Evolutionary conservation across 2,329 filamentous ascomycete genomes (phyloP), one percentile per base, ranked within the genome.

Genomic region (Dactylellina leptospora): DNA sequence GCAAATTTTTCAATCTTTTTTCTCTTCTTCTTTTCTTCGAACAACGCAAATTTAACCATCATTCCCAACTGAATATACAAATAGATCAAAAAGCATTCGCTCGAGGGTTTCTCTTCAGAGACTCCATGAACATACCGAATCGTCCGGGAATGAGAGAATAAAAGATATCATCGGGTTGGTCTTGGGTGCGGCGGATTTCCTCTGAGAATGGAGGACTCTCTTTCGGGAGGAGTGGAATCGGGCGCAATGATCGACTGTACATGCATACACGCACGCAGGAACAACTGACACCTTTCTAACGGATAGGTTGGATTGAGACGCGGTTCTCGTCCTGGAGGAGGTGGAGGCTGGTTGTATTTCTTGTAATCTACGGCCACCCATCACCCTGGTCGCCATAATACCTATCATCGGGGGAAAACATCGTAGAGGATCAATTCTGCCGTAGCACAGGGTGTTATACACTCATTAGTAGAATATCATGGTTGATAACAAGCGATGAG

Each of bases 171-270:
- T 22, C 6, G 79, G 81, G 78, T 79, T 77, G 79, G 80, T 81
- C 80, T 81, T 82, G 80, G 80, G 80, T 82, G 81, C 80, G 80
- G 80, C 82, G 78, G 79, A 79, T 80, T 78, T 75, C 64, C 62
- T 78, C 78, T 78, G 78, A 74, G 48, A 6, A 11, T 44, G 45
- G 11, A 23, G 16, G 30, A 44, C 66, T 66, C 51, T 53, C 56
- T 55, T 48, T 16, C n/a, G 54, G 51, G 58, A 77, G 78, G 79
- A 74, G 76, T 82, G 80, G 78, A 77, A 80, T 80, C 78, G 80
- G 81, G 79, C 80, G 81, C 81, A 82, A 82, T 82, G 81, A 82
- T 81, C 78, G 78, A 79, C 79, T 78, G 79, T 78, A 82, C 80
- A 81, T 76, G n/a, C n/a, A n/a, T n/a, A n/a, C n/a, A n/a, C n/a